Evolutionary conservation across 495 filamentous ascomycete genomes (phyloP).

Genomic region (Thozetella sp.): DNA sequence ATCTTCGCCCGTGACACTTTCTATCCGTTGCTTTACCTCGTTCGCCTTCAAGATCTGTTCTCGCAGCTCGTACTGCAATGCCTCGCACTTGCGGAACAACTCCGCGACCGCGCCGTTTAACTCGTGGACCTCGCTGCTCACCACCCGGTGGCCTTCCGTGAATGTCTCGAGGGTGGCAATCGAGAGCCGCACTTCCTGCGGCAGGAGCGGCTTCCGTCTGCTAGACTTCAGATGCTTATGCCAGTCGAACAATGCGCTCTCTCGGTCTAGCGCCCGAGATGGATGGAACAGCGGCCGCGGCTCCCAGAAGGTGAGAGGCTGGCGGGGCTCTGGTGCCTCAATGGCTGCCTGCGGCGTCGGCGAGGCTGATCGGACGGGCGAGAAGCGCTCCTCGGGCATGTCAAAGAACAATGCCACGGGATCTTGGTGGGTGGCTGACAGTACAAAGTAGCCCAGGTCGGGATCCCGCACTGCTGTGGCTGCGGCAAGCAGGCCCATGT

Average conservation of each 20-base stretch:
- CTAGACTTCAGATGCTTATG: constrained; percentile 63
- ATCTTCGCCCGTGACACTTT: constrained; percentile 65
- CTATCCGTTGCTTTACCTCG: constrained; percentile 67
- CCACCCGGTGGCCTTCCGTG: constrained; percentile 72
- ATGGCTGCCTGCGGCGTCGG: constrained; percentile 16
- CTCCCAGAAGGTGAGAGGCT: constrained; percentile 42
- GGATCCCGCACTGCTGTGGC: constrained; percentile 70
- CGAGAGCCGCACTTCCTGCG: constrained; percentile 74
- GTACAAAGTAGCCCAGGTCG: constrained; percentile 77
- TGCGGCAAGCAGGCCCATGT: constrained; percentile 51
- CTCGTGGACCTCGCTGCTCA: constrained; percentile 71
- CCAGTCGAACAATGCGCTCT: constrained; percentile 60
- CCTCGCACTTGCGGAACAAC: constrained; percentile 76
- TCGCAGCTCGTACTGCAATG: constrained; percentile 69
- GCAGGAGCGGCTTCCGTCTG: constrained; percentile 59
- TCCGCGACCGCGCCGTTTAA: constrained; percentile 78
- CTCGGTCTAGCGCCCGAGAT: constrained; percentile 61
- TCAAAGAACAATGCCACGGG: constrained; percentile 72
- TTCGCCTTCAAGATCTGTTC: constrained; percentile 70
- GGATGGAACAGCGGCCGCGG: constrained; percentile 73
- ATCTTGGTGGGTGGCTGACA: constrained; percentile 66
- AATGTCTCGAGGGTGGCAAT: constrained; percentile 75
- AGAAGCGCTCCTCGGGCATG: constrained; percentile 50
- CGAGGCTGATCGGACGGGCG: constrained; percentile 28
- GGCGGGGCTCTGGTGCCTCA: constrained; percentile 22